phyloP scores from a whole-genome alignment of 2,329 filamentous ascomycete genomes.

The Cucurbitaria berberidis region DNA sequence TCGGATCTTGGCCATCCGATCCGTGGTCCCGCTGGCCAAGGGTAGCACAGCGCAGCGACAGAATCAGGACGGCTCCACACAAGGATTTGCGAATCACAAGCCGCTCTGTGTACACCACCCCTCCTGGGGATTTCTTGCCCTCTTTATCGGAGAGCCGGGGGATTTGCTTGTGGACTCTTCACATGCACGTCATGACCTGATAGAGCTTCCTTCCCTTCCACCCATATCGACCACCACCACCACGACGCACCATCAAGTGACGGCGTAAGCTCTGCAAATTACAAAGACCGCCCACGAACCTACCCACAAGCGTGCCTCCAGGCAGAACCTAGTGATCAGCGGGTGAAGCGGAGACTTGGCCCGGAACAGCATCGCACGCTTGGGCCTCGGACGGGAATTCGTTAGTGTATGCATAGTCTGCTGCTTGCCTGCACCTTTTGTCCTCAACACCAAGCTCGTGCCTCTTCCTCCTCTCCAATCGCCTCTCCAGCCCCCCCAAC shows the following conservation, averaged over 20 bases:
- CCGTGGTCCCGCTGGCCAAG: conserved; percentile 21
- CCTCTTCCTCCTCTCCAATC: conserved; percentile 9
- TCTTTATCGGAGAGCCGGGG: conserved; percentile 4
- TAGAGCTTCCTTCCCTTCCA: too few relatives aligned
- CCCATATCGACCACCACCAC: too few relatives aligned
- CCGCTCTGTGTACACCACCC: conserved; percentile 7
- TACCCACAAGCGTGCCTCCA: not conserved
- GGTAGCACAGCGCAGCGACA: conserved; percentile 16
- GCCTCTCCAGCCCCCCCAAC: conserved; percentile 14
- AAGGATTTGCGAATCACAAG: conserved; percentile 9
- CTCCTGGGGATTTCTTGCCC: not conserved
- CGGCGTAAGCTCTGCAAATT: not conserved
- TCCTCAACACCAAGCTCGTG: conserved; percentile 29
- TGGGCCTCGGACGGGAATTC: not conserved
- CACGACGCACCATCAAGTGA: not conserved
- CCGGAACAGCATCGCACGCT: conserved; percentile 1
- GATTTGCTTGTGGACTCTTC: conserved; percentile 2
- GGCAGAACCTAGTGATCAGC: conserved; percentile 11
- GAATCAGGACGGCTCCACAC: conserved; percentile 11
- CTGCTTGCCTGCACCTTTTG: conserved; percentile 4
- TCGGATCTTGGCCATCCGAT: conserved; percentile 18
- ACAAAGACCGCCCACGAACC: not conserved
- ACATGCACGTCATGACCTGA: conserved; percentile 9
- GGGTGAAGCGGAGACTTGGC: conserved; percentile 19
- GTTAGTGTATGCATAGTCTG: not conserved